Base-by-base conservation (phyloP, 2,329 filamentous ascomycete genomes). In the Fusarium sp. region DNA sequence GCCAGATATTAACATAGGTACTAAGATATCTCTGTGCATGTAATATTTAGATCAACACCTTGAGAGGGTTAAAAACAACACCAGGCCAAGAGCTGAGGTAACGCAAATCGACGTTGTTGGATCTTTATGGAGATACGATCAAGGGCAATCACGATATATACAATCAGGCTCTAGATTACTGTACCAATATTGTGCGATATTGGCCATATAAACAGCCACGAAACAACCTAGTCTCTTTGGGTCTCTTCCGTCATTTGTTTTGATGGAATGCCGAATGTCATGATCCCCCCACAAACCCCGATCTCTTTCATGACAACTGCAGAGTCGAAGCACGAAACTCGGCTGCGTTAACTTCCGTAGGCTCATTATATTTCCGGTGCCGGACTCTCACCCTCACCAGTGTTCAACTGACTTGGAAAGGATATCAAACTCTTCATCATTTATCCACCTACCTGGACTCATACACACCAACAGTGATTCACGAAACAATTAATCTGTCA, bases 251-350 rank as follows among this genome's bases (percentile, higher is more conserved):
- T 54, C 33, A 54, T 67, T 53, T 46, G 44, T 64, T 45, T 47
- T 44, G 44, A 53, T 49, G 28, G 15, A 68, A 38, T 42, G 37
- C 37, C 31, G 44, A 52, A 61, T 58, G 55, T 67, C 52, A 62
- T 62, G 15, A 51, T 55, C 60, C 71, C 63, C 66, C 70, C 55
- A 62, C 55, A 28, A 40, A 36, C 50, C 33, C 18, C 33, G 44
- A 50, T 68, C 55, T 60, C 33, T 67, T 45, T 68, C 68, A 65
- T 68, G 52, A 68, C 57, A 55, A 55, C 67, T 58, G 37, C 31
- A 38, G 33, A 50, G 33, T 38, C 33, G 8, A 41, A 51, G 50
- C 38, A 65, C 47, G 26, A 36, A 50, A 33, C 16, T 50, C 30
- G 30, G 42, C 46, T 40, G 23, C 47, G 50, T 52, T 46, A 40